Evolutionary conservation across 257 asterid species (phyloP), one percentile per base, ranked within the genome.

Genomic region (Agastache rugosa): DNA sequence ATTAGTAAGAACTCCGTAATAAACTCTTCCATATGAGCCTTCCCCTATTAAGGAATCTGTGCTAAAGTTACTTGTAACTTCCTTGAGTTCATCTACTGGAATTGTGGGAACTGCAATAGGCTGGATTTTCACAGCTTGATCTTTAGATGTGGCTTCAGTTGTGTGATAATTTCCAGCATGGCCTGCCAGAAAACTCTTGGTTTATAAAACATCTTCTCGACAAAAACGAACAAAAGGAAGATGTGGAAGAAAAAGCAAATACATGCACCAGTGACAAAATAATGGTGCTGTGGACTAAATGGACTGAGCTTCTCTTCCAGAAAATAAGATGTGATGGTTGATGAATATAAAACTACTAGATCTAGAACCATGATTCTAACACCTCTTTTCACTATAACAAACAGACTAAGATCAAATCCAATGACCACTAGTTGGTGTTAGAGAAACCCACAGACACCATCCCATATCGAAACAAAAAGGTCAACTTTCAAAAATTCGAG

Each of bases 21-120:
- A 92, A 54, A 92, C 97, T 84, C 96, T 85, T 76, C 97, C 97
- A 67, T 92, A 92, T 12, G 97, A 92, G 62, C 97, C 97, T 76
- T 92, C 97, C 23, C 97, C 97, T 63, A 92, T 88, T 69, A 92
- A 82, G 48, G 94, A 75, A 62, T 83, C 82, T 0, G 87, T 81
- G 70, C 91, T 83, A 59, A 90, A 92, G 81, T 86, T 92, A 55
- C 83, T 80, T 1, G 97, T 86, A 61, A 87, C 85, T 50, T 92
- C 97, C 87, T 77, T 92, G 72, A 92, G 71, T 78, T 90, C 97
- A 69, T 88, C 97, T 45, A 87, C 91, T 22, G 89, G 80, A 73
- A 92, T 83, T 34, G 91, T 81, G 5, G 96, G 97, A 66, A 92
- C 91, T 53, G 87, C 85, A 70, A 92, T 85, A 54, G 93, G 93